Evolutionary conservation across 2,329 filamentous ascomycete genomes (phyloP).

Genomic region (Colletotrichum sojae): DNA sequence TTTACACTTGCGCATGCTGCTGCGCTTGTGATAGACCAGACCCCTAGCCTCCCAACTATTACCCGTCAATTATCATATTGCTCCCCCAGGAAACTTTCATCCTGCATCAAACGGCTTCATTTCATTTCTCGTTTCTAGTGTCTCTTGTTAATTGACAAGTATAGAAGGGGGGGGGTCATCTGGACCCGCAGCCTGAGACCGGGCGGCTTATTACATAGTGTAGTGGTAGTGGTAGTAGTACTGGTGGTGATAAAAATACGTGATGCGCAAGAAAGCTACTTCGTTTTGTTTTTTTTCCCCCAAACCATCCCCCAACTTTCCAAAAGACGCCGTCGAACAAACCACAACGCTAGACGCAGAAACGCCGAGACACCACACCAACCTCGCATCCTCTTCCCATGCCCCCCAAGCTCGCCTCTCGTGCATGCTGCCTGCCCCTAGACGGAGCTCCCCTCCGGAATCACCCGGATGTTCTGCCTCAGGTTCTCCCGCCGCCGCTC

Average conservation of each 20-base stretch:
- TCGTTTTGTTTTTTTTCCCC: too few relatives aligned
- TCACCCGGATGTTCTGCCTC: conserved; percentile 53
- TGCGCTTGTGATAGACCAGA: conserved; percentile 10
- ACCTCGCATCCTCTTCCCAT: not conserved
- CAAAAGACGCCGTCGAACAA: not conserved
- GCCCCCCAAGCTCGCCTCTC: not conserved
- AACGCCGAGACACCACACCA: conserved; percentile 26
- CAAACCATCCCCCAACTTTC: conserved; percentile 13
- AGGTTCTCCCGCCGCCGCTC: conserved; percentile 54
- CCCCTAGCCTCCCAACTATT: conserved; percentile 1
- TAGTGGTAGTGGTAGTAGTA: too few relatives aligned
- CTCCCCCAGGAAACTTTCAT: not conserved
- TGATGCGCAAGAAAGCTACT: not conserved
- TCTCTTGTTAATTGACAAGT: too few relatives aligned
- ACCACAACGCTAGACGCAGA: conserved; percentile 27
- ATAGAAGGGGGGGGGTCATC: too few relatives aligned
- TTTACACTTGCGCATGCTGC: not conserved
- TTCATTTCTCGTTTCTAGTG: not conserved
- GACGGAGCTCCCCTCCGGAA: conserved; percentile 44
- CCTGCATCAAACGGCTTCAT: conserved; percentile 16
- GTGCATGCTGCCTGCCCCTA: not conserved
- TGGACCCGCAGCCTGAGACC: too few relatives aligned
- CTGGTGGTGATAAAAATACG: too few relatives aligned
- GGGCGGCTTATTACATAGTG: too few relatives aligned
- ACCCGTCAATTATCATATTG: conserved; percentile 23